Conservation (phyloP, 495 filamentous ascomycete species). For the Penicillium pancosmium region DNA sequence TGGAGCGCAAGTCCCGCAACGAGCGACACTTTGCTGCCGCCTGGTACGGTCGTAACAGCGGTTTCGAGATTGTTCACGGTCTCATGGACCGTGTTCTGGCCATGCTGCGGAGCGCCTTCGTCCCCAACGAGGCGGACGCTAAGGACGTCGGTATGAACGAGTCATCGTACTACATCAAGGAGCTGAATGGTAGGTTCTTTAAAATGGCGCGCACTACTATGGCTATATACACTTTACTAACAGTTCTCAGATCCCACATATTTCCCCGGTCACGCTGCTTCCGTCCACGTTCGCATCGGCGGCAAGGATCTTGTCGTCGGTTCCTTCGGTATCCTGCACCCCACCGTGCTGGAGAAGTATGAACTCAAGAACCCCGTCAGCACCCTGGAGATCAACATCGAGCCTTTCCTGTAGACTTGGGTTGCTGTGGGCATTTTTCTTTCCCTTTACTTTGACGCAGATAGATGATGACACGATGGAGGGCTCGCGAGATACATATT, state of each 20-base stretch:
- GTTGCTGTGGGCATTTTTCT: neutral
- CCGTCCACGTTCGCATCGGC: conserved; percentile 70
- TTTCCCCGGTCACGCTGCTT: conserved; percentile 86
- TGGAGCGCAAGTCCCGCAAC: conserved; percentile 85
- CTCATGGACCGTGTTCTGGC: conserved; percentile 87
- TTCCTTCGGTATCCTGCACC: conserved; percentile 90
- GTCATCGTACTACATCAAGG: conserved; percentile 87
- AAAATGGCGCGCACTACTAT: neutral
- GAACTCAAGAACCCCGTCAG: conserved; percentile 93
- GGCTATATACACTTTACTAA: conserved; percentile 9
- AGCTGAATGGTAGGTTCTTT: conserved; percentile 67
- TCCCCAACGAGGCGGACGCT: conserved; percentile 73
- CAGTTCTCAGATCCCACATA: conserved; percentile 72
- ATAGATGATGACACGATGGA: conserved; percentile 33
- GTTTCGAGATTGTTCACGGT: conserved; percentile 96
- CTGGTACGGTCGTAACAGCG: conserved; percentile 90
- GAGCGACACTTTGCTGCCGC: conserved; percentile 95
- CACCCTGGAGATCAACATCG: conserved; percentile 93
- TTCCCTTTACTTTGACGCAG: conserved; percentile 17
- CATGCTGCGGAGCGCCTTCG: conserved; percentile 85
- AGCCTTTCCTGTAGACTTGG: conserved; percentile 75
- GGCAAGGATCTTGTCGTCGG: conserved; percentile 76
- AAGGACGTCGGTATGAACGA: conserved; percentile 55
- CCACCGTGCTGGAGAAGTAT: conserved; percentile 88
- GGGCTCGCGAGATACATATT: conserved; percentile 12